Conservation (phyloP, 2,329 filamentous ascomycete genomes). For the Aspergillus puulaauensis region DNA sequence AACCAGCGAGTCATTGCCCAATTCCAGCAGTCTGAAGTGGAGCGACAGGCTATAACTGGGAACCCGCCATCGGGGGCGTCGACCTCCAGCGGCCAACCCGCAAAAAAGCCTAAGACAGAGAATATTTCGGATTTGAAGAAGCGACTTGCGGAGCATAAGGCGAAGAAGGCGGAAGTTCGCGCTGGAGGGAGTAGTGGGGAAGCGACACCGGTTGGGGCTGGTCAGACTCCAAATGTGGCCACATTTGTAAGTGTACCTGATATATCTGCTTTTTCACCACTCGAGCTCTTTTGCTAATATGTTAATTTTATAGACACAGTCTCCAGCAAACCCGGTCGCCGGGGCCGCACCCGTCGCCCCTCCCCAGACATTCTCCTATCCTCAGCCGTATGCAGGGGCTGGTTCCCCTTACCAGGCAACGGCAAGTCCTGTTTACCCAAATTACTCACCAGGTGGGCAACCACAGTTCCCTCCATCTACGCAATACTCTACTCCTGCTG, state of each 20-base stretch:
- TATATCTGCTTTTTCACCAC: too few relatives aligned
- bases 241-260: conserved; percentile 55
- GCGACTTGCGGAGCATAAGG: conserved; percentile 74
- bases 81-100: conserved; percentile 40
- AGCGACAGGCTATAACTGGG: conserved; percentile 76
- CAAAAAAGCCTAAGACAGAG: conserved; percentile 71
- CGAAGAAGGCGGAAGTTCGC: conserved; percentile 61
- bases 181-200: conserved; percentile 58
- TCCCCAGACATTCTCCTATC: conserved; percentile 32
- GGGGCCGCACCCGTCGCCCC: conserved; percentile 19
- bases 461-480: conserved; percentile 33
- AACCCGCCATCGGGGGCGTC: conserved; percentile 70
- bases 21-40: conserved; percentile 82
- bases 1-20: conserved; percentile 81
- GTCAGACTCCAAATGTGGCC: conserved; percentile 50
- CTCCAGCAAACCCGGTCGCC: conserved; percentile 41
- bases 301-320: conserved; percentile 35
- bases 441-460: conserved; percentile 36
- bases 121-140: conserved; percentile 74
- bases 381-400: conserved; percentile 40
- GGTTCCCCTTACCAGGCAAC: conserved; percentile 45
- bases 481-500: conserved; percentile 31
- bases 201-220: conserved; percentile 54
- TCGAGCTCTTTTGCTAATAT: neutral
- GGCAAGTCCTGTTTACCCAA: conserved; percentile 37